Percentiles rank a stretch among this genome's conserved stretches.
Evolutionary conservation across 2,329 filamentous ascomycete species (phyloP).

Genomic region (Colletotrichum noveboracense): DNA sequence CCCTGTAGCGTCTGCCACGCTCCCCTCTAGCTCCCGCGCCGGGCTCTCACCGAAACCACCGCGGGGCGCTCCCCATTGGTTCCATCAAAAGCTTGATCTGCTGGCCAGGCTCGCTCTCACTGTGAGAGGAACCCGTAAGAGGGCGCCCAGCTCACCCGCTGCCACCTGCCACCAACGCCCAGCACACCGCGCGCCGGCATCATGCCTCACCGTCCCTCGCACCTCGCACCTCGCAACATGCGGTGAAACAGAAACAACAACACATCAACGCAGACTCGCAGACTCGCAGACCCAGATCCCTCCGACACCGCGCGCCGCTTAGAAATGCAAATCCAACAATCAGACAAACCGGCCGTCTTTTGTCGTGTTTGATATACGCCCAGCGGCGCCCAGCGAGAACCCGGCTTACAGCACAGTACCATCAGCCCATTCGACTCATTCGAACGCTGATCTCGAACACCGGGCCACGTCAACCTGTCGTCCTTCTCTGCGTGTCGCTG

Average conservation of each 20-base stretch:
- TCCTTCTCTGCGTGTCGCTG: background rate
- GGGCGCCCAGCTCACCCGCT: background rate
- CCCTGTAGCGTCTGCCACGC: background rate
- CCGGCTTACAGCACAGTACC: background rate
- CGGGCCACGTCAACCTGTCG: background rate
- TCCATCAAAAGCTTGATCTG: background rate
- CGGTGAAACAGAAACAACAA: slow-evolving; percentile 10
- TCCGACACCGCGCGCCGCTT: background rate
- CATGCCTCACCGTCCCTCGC: background rate
- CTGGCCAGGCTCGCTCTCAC: background rate
- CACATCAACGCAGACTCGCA: background rate
- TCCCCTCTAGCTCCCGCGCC: background rate
- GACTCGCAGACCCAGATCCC: background rate
- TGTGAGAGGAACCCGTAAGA: background rate
- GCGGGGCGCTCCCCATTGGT: background rate
- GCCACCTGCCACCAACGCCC: background rate
- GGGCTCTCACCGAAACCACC: background rate
- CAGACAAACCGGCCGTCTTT: background rate
- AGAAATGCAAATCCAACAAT: background rate
- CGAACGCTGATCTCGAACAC: background rate
- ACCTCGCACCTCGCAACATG: background rate
- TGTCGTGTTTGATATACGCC: background rate
- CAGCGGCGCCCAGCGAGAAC: background rate
- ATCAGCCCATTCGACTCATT: background rate
- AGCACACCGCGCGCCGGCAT: background rate